Evolutionary conservation across 1,284 basidiomycete species (phyloP).

Genomic region (Rhodotorula sp.): DNA sequence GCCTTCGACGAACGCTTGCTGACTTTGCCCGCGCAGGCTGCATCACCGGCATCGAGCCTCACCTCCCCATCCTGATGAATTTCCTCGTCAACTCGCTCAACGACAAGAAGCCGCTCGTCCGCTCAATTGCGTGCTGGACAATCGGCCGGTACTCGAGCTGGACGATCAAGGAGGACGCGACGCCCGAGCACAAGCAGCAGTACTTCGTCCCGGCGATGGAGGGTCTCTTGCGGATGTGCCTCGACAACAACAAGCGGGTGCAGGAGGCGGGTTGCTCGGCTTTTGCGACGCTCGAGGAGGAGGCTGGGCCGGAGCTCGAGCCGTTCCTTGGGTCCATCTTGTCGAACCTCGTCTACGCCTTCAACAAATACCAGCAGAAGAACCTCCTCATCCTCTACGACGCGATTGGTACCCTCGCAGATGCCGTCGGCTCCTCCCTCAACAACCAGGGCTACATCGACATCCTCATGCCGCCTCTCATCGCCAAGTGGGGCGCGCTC

Average conservation of each 20-base stretch:
- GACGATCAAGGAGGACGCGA: slow-evolving; percentile 74
- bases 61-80: slow-evolving; percentile 86
- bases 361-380: slow-evolving; percentile 98
- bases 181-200: slow-evolving; percentile 80
- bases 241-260: slow-evolving; percentile 98
- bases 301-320: slow-evolving; percentile 82
- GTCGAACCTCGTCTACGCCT: slow-evolving; percentile 90
- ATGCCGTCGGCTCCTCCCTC: slow-evolving; percentile 86
- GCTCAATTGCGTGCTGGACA: slow-evolving; percentile 99
- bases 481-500: slow-evolving; percentile 82
- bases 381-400: slow-evolving; percentile 98
- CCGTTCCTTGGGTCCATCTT: slow-evolving; percentile 95
- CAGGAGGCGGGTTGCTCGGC: slow-evolving; percentile 99
- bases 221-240: slow-evolving; percentile 93
- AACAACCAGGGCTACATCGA: slow-evolving; percentile 85
- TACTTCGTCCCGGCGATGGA: slow-evolving; percentile 98
- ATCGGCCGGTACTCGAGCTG: slow-evolving; percentile 97
- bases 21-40: slow-evolving; percentile 63
- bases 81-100: slow-evolving; percentile 87
- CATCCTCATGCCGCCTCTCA: slow-evolving; percentile 93
- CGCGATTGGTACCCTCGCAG: slow-evolving; percentile 94
- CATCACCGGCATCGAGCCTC: slow-evolving; percentile 91
- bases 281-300: slow-evolving; percentile 97
- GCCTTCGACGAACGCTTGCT: not conserved
- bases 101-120: slow-evolving; percentile 93